Evolutionary conservation across 352 stramenopile species (phyloP).

Genomic region (Elongisporangium prolatum): DNA sequence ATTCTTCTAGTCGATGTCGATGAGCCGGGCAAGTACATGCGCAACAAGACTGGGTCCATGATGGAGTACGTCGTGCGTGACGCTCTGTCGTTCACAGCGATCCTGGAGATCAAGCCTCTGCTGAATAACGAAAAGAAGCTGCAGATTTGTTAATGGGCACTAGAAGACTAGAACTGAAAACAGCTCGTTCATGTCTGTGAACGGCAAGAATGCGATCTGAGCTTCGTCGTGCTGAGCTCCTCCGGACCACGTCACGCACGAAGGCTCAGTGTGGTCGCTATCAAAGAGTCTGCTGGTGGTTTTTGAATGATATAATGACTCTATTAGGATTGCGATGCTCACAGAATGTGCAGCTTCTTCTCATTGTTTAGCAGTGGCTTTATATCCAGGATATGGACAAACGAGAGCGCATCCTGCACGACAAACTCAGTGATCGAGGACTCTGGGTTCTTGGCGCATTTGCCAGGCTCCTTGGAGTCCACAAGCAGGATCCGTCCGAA

Average conservation of each 20-base stretch:
- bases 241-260: no score
- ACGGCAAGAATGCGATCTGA: no score
- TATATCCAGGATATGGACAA: constrained; percentile 44
- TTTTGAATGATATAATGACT: no score
- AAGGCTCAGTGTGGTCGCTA: no score
- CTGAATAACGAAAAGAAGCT: constrained; percentile 45
- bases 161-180: no score
- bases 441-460: constrained; percentile 19
- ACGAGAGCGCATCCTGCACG: constrained; percentile 35
- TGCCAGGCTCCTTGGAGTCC: constrained; percentile 24
- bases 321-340: constrained; percentile 13
- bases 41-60: constrained; percentile 18
- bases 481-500: constrained; percentile 35
- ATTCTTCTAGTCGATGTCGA: constrained; percentile 37
- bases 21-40: constrained; percentile 19
- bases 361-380: constrained; percentile 42
- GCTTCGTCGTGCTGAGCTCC: no score
- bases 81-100: constrained; percentile 38
- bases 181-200: no score
- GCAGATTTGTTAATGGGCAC: no score
- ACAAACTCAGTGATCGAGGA: constrained; percentile 27
- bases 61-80: constrained; percentile 32
- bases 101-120: constrained; percentile 51
- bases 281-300: no score
- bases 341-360: constrained; percentile 37